phyloP scores from a whole-genome alignment of 2,329 filamentous ascomycete genomes.

The Aureobasidium sp. region DNA sequence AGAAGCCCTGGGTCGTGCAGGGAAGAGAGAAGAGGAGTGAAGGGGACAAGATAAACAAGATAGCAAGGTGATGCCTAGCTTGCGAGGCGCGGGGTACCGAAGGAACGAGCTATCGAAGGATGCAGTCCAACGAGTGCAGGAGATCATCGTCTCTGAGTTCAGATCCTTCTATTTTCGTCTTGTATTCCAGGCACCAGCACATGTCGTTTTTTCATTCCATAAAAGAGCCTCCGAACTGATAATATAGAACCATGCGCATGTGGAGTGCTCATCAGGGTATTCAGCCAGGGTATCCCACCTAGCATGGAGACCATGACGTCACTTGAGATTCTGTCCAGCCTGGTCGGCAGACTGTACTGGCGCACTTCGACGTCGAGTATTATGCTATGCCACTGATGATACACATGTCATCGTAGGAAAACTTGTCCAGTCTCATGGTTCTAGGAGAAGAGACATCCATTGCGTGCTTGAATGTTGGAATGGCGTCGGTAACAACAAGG shows the following conservation, averaged over 20 bases:
- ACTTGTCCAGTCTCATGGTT: not conserved
- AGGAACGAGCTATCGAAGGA: slow-evolving; percentile 5
- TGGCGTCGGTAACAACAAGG: not conserved
- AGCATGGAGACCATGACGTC: not conserved
- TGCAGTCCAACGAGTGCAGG: not conserved
- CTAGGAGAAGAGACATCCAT: not conserved
- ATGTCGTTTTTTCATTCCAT: not conserved
- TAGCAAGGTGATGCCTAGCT: not conserved
- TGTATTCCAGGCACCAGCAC: not conserved
- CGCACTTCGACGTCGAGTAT: not conserved
- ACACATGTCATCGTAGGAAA: too few relatives aligned
- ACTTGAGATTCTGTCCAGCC: not conserved
- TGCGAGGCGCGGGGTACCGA: not conserved
- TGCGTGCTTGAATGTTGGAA: not conserved
- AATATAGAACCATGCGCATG: not conserved
- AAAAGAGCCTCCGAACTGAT: not conserved
- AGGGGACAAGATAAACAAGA: not conserved
- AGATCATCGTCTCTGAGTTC: not conserved
- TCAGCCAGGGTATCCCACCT: not conserved
- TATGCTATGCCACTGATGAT: not conserved
- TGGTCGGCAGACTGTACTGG: not conserved
- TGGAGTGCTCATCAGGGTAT: too few relatives aligned
- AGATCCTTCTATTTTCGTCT: not conserved
- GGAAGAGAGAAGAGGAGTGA: not conserved
- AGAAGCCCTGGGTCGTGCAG: not conserved